Evolutionary conservation across 345 rosid species (phyloP).

Genomic region (Brassica cretica): DNA sequence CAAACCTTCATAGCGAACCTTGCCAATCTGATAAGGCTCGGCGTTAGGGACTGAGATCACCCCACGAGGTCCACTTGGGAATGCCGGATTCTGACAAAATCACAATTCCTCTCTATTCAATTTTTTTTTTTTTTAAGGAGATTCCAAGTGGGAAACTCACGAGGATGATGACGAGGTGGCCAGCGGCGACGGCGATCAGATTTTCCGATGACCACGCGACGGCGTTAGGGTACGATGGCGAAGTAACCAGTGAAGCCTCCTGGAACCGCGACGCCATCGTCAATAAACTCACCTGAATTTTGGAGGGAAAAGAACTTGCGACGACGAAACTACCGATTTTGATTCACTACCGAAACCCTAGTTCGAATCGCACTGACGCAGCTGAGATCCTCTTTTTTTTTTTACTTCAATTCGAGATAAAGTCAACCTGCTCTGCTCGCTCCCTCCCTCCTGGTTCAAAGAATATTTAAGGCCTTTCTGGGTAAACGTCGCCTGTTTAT

Average conservation of each 20-base stretch:
- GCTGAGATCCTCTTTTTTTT: background rate
- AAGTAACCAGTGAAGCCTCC: constrained; percentile 69
- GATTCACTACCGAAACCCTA: constrained; percentile 49
- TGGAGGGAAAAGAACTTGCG: constrained; percentile 48
- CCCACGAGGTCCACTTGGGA: constrained; percentile 86
- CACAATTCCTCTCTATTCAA: background rate
- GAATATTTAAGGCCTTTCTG: background rate
- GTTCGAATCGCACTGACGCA: constrained; percentile 56
- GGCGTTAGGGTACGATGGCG: constrained; percentile 77
- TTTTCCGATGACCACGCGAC: constrained; percentile 95
- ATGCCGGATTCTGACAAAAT: constrained; percentile 71
- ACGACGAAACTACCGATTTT: background rate
- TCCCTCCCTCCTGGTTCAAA: background rate
- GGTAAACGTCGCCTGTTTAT: background rate
- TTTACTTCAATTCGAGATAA: background rate
- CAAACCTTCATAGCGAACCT: constrained; percentile 62
- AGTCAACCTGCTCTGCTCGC: constrained; percentile 18
- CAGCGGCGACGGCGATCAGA: constrained; percentile 84
- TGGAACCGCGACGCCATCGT: constrained; percentile 81
- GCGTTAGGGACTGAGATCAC: constrained; percentile 55
- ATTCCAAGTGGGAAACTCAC: constrained; percentile 39
- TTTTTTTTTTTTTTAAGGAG: background rate
- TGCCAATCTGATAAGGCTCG: constrained; percentile 64
- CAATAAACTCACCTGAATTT: constrained; percentile 18
- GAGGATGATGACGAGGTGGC: constrained; percentile 79